These are phyloP conservation scores for Trametes maxima DNA, from an alignment of 768 basidiomycete species.

Conservation along the genomic window DNA sequence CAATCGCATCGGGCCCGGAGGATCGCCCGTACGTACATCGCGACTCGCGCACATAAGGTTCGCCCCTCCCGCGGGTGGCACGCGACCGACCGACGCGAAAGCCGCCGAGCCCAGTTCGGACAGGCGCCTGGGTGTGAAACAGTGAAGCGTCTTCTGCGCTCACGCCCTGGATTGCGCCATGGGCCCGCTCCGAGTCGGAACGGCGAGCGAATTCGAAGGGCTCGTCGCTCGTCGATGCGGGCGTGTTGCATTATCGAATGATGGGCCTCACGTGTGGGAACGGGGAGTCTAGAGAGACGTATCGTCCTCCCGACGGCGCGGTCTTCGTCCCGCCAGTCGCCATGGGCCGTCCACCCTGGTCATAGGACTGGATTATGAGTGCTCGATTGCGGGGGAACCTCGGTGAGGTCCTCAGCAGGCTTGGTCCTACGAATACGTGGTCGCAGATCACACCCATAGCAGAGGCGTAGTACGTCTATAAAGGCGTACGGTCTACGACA, in stretches of 20 bases:
- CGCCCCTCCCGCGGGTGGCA: too few species aligned
- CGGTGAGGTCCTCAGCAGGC: neutral
- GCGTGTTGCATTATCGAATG: neutral
- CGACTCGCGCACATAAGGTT: too few species aligned
- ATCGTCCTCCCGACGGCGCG: neutral
- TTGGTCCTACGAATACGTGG: neutral
- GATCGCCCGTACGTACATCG: too few species aligned
- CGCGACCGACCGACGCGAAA: too few species aligned
- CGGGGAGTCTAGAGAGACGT: too few species aligned
- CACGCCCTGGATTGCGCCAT: neutral
- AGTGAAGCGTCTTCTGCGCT: neutral
- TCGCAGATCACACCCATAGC: neutral
- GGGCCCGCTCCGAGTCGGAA: slow-evolving; percentile 18
- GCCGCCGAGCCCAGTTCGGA: too few species aligned
- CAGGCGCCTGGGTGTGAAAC: too few species aligned
- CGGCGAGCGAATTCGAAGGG: neutral
- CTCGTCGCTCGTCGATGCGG: neutral
- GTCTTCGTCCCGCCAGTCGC: neutral
- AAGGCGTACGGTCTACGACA: too few species aligned
- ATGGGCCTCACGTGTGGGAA: neutral
- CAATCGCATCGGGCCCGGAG: too few species aligned
- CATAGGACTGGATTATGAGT: neutral
- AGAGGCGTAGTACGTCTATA: neutral
- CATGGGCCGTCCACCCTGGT: neutral
- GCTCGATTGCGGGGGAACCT: slow-evolving; percentile 3